A percentile compares a stretch with the other conserved stretches of the same genome.
These are phyloP conservation scores for Scheffersomyces segobiensis DNA, from an alignment of 1,139 yeast genomes.

Conservation along the genomic window DNA sequence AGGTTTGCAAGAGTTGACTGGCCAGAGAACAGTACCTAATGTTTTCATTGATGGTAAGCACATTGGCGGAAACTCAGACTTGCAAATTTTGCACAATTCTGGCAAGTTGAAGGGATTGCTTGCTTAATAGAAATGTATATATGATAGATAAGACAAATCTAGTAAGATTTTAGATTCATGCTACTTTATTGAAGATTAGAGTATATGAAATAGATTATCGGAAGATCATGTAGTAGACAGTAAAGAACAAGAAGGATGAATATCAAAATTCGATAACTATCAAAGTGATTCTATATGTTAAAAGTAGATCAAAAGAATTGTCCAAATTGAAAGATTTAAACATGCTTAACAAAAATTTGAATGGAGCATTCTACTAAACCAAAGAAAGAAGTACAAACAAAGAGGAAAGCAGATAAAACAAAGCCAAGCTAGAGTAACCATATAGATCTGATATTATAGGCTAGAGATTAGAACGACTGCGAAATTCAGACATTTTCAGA, in stretches of 20 bases:
- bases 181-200: background rate
- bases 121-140: background rate
- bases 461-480: background rate
- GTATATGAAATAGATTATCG: background rate
- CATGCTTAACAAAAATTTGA: no score
- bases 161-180: background rate
- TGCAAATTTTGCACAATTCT: constrained; percentile 12
- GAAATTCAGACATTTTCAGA: background rate
- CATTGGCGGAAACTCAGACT: constrained; percentile 18
- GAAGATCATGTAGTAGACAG: background rate
- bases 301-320: no score
- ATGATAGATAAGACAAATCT: background rate
- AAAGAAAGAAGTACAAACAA: background rate
- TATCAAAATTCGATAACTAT: background rate
- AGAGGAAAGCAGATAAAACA: no score
- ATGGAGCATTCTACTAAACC: no score
- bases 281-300: no score
- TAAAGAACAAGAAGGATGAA: background rate
- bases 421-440: background rate
- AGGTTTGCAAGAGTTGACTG: constrained; percentile 15
- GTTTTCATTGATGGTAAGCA: constrained; percentile 18
- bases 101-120: constrained; percentile 12
- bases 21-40: constrained; percentile 20
- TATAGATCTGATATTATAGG: background rate
- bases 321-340: no score